Evolutionary conservation across 225 moss, liverwort and hornwort species (phyloP), one percentile per base, ranked within the genome.

Genomic region (Polytrichum formosum): DNA sequence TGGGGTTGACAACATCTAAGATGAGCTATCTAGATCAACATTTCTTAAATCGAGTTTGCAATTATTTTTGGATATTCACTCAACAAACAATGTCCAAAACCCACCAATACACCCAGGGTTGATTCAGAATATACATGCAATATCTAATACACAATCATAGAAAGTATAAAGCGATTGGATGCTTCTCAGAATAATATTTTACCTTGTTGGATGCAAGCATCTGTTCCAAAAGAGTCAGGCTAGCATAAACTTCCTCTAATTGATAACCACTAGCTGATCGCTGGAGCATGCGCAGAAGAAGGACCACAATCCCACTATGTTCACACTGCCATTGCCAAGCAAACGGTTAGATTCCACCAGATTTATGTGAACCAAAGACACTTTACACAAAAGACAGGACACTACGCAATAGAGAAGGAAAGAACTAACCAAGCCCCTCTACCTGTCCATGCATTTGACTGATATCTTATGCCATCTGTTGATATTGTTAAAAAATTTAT

Each of bases 151-250:
- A 46, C 46, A 46, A 13, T 46, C 13, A 37, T 3, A 4, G 13
- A 37, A 46, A 0, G 13, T 9, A 46, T 46, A 13, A 13, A 46
- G 46, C 46, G 13, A 46, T 16, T 46, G 16, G 46, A 46, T 46
- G 46, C 46, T 46, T 46, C 46, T 46, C 46, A 16, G 16, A 46
- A 46, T 13, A 6, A 22, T 58, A 27, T 64, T 18, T 18, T 80
- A 93, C 93, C 90, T 90, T 92, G 76, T 94, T 98, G 53, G 92
- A 91, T 28, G 89, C 78, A 55, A 98, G 88, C 90, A 98, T 87
- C 62, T 89, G 83, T 78, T 91, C 90, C 69, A 98, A 74, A 26
- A 98, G 83, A 70, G 94, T 80, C 27, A 92, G 82, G 75, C 83
- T 90, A 62, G 92, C 97, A 67, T 83, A 75, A 69, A 92, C 92